A percentile compares a stretch with the other conserved stretches of the same genome.
phyloP scores from a whole-genome alignment of 2,329 filamentous ascomycete genomes.

The Curvularia lunata region DNA sequence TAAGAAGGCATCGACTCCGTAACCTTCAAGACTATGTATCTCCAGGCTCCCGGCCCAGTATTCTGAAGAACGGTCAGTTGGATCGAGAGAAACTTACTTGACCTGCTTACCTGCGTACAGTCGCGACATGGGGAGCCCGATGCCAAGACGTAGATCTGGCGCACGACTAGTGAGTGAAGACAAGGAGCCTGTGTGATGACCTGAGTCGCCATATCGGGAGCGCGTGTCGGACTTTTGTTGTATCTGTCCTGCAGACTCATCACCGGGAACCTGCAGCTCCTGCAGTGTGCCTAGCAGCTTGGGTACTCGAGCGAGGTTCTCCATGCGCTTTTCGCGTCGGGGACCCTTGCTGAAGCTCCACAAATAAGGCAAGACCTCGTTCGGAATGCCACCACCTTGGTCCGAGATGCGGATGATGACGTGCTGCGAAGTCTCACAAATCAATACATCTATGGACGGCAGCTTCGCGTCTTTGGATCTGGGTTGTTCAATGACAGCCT shows the following conservation, averaged over 20 bases:
- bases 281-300: constrained; percentile 93
- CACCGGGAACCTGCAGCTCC: constrained; percentile 66
- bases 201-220: constrained; percentile 32
- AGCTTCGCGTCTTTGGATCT: constrained; percentile 58
- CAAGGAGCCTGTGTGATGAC: constrained; percentile 66
- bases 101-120: constrained; percentile 71
- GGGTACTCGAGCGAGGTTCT: constrained; percentile 85
- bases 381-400: constrained; percentile 88
- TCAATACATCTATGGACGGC: constrained; percentile 88
- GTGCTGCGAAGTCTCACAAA: constrained; percentile 92
- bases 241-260: constrained; percentile 17
- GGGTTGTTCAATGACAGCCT: constrained; percentile 83
- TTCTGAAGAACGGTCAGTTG: constrained; percentile 56
- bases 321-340: constrained; percentile 74
- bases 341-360: constrained; percentile 98
- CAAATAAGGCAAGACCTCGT: constrained; percentile 82
- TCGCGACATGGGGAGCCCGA: constrained; percentile 90
- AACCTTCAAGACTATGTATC: constrained; percentile 90
- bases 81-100: background rate
- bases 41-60: constrained; percentile 96
- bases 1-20: constrained; percentile 93
- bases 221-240: constrained; percentile 31
- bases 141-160: constrained; percentile 85
- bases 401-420: constrained; percentile 97
- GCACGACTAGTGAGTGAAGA: constrained; percentile 80